Evolutionary conservation across 2,329 filamentous ascomycete genomes (phyloP), one percentile per base, ranked within the genome.

Genomic region (Akanthomyces dipterigenus): DNA sequence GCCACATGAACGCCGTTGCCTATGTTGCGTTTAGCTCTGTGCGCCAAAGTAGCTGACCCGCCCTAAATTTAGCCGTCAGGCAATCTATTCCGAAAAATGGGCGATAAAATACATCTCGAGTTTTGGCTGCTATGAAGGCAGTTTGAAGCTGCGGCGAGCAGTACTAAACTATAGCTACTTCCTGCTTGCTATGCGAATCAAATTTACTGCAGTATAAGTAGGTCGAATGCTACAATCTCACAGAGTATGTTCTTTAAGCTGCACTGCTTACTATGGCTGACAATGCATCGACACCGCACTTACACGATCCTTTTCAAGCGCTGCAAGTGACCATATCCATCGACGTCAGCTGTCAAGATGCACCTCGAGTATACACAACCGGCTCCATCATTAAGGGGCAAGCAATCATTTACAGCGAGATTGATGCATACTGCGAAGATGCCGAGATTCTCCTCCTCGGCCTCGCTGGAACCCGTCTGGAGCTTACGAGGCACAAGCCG

Each of bases 391-490:
- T 60, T 8, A 18, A 48, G 4, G 57, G 48, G 5, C 57, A 8
- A 16, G 48, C 57, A 5, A 60, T 24, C 8, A 26, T 60, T 9
- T n/a, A 53, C 57, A 53, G 48, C 38, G 9, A 42, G 11, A 22
- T 36, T 7, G 57, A 45, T 14, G 26, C 20, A 14, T 53, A 53
- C 22, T 53, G 48, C 40, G 48, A 53, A 45, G 57, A 60, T 12
- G 57, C 57, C 9, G 57, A 60, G 1, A 60, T 60, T 26, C 16
- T 60, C 9, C 57, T 60, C 7, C 48, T 60, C 18, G 57, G 48
- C 38, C 57, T 60, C 12, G 48, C 57, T 18, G 46, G 56, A 22
- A 59, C 48, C 5, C 26, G 56, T 24, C 26, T 60, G 5, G 57
- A 60, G 40, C 28, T 60, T 12, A 53, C 57, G 14, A 53, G 48